Conservation (phyloP, 2,329 filamentous ascomycete genomes). For the Chaetothyriales sp. region DNA sequence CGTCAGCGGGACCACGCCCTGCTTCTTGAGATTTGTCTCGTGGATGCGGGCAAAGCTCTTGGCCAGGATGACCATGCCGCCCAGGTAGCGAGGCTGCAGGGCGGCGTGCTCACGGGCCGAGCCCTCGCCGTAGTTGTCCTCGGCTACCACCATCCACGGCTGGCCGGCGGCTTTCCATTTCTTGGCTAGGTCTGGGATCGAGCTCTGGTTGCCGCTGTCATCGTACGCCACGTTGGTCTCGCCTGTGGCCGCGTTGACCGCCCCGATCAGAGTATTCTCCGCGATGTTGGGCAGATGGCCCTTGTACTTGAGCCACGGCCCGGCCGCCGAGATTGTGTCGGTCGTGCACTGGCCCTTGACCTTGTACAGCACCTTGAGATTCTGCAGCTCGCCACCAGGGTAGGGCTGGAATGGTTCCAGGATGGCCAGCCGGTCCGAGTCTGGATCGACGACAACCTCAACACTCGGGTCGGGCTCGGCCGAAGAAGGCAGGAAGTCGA, state of each 20-base stretch:
- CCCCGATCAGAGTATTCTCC: conserved; percentile 92
- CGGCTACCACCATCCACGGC: conserved; percentile 86
- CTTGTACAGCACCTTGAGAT: conserved; percentile 81
- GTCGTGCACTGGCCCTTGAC: conserved; percentile 97
- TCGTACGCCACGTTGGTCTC: conserved; percentile 92
- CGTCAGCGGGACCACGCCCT: conserved; percentile 86
- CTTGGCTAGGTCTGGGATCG: conserved; percentile 75
- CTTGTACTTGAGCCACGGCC: conserved; percentile 98
- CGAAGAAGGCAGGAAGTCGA: conserved; percentile 56
- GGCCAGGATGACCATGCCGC: conserved; percentile 64
- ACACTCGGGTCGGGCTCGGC: conserved; percentile 56
- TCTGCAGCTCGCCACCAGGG: conserved; percentile 56
- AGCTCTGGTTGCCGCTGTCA: conserved; percentile 54
- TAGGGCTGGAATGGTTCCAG: conserved; percentile 84
- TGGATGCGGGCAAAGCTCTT: conserved; percentile 88
- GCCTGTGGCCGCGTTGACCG: conserved; percentile 77
- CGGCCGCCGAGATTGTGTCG: conserved; percentile 93
- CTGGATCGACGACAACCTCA: conserved; percentile 63
- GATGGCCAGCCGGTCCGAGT: conserved; percentile 77
- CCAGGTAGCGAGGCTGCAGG: conserved; percentile 78
- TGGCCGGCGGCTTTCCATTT: conserved; percentile 62
- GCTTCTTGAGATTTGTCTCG: conserved; percentile 93
- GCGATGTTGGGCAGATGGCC: conserved; percentile 96
- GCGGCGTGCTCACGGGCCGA: conserved; percentile 81
- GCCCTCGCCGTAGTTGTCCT: conserved; percentile 94